Conservation (phyloP, 2,329 filamentous ascomycete species). For the Juglanconis sp. region DNA sequence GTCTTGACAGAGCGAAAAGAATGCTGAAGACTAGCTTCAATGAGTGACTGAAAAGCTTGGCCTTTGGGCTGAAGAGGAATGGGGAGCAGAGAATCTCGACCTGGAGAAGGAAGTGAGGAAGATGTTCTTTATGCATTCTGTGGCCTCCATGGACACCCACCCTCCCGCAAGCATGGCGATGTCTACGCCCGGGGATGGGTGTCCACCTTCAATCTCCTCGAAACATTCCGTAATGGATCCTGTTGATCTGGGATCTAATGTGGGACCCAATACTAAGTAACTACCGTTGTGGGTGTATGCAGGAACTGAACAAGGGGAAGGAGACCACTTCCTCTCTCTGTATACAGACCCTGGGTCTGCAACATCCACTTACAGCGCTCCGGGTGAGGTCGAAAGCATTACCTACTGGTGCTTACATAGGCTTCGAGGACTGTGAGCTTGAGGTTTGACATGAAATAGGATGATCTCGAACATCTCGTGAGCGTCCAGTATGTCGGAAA, state of each 20-base stretch:
- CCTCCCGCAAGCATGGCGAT: neutral
- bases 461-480: too few relatives aligned
- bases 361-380: too few relatives aligned
- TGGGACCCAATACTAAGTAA: neutral
- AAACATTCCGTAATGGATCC: conserved; percentile 14
- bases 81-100: neutral
- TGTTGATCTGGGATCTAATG: neutral
- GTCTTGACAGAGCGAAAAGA: conserved; percentile 14
- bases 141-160: neutral
- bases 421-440: too few relatives aligned
- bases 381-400: too few relatives aligned
- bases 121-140: conserved; percentile 10
- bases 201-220: conserved; percentile 14
- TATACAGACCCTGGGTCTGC: too few relatives aligned
- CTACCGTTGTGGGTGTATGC: neutral
- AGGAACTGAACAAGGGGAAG: neutral
- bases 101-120: neutral
- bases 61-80: conserved; percentile 12
- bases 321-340: too few relatives aligned
- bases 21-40: conserved; percentile 19
- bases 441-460: too few relatives aligned
- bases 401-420: too few relatives aligned
- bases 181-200: neutral
- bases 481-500: too few relatives aligned
- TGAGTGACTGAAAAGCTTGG: conserved; percentile 16